phyloP scores from a whole-genome alignment of 129 eudicot genomes.

The Cynara cardunculus region DNA sequence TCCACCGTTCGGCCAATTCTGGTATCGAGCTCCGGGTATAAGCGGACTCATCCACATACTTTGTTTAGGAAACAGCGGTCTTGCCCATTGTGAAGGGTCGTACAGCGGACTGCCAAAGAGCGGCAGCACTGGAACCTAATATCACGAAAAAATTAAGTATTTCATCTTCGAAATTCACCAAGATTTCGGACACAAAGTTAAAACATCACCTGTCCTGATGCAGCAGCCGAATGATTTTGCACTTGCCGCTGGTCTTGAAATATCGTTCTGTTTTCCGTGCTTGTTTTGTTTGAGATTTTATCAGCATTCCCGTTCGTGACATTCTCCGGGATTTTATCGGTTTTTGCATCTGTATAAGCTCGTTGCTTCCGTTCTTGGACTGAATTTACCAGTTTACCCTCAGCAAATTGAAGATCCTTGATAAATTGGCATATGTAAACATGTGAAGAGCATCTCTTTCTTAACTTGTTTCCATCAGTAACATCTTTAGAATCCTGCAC shows the following conservation, averaged over 20 bases:
- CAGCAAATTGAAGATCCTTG: conserved; percentile 38
- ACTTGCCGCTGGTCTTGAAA: conserved; percentile 1
- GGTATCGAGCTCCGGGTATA: neutral
- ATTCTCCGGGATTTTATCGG: neutral
- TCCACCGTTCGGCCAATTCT: conserved; percentile 1
- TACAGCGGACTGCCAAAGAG: conserved; percentile 38
- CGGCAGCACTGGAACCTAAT: conserved; percentile 4
- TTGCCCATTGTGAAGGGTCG: conserved; percentile 36
- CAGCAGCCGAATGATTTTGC: conserved; percentile 19
- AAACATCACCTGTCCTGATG: conserved; percentile 33
- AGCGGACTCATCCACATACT: conserved; percentile 27
- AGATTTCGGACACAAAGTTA: neutral
- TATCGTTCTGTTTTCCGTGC: neutral
- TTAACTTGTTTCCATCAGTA: conserved; percentile 29
- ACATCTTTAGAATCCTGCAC: conserved; percentile 39
- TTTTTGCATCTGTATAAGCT: neutral
- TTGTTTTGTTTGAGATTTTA: neutral
- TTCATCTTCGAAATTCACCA: neutral
- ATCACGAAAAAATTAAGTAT: neutral
- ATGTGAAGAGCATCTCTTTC: conserved; percentile 64
- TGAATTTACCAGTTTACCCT: conserved; percentile 29
- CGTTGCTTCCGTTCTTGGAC: conserved; percentile 19
- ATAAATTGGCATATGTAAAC: conserved; percentile 58
- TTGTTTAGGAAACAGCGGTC: conserved; percentile 26
- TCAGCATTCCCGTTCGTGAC: neutral